Evolutionary conservation across 2,329 filamentous ascomycete species (phyloP).

Genomic region (Hymenoscyphus scutula): DNA sequence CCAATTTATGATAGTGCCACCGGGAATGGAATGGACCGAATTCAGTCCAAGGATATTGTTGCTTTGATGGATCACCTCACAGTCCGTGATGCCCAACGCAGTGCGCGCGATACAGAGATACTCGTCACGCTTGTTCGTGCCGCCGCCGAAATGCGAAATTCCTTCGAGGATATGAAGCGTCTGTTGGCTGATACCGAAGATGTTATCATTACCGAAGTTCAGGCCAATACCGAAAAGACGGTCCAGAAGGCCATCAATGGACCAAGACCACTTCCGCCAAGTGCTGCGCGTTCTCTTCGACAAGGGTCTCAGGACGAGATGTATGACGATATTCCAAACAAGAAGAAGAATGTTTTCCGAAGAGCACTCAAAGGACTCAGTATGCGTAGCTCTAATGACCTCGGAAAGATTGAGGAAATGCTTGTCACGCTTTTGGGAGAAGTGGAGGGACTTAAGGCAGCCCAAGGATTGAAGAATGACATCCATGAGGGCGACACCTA

Average conservation of each 20-base stretch:
- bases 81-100: constrained; percentile 93
- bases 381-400: constrained; percentile 81
- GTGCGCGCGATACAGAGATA: constrained; percentile 94
- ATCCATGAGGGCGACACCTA: constrained; percentile 62
- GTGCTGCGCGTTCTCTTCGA: constrained; percentile 43
- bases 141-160: constrained; percentile 94
- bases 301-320: constrained; percentile 51
- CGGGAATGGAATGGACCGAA: constrained; percentile 82
- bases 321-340: constrained; percentile 59
- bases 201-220: constrained; percentile 81
- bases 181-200: constrained; percentile 89
- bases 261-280: constrained; percentile 76
- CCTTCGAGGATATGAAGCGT: constrained; percentile 92
- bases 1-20: constrained; percentile 89
- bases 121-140: constrained; percentile 90
- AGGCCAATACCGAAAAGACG: constrained; percentile 83
- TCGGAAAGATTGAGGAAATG: constrained; percentile 87
- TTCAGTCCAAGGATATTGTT: constrained; percentile 95
- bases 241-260: constrained; percentile 80
- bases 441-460: constrained; percentile 75
- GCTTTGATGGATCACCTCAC: constrained; percentile 98
- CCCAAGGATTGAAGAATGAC: constrained; percentile 48
- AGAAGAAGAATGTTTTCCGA: constrained; percentile 92
- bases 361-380: constrained; percentile 90
- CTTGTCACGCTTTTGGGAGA: constrained; percentile 88